Percentiles rank a stretch among this genome's conserved stretches.
These are phyloP conservation scores for Capsella rubella DNA, from an alignment of 441 rosid species.

Conservation along the genomic window DNA sequence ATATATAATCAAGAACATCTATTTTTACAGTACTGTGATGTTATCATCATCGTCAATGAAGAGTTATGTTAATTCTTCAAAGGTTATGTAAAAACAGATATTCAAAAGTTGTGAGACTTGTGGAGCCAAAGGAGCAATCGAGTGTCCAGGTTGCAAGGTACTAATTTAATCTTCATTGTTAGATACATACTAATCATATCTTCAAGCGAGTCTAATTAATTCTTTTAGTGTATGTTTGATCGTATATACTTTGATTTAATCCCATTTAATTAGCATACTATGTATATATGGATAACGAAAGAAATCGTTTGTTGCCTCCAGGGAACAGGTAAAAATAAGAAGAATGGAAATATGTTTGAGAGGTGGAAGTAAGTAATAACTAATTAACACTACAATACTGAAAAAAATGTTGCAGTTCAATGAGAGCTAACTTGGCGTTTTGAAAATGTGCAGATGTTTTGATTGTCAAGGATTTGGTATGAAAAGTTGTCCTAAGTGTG, in stretches of 20 bases:
- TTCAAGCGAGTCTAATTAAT: neutral
- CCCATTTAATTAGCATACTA: neutral
- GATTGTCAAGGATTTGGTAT: slow-evolving; percentile 88
- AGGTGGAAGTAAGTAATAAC: slow-evolving; percentile 75
- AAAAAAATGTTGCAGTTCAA: neutral
- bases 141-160: slow-evolving; percentile 83
- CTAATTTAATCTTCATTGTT: neutral
- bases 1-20: neutral
- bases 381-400: neutral
- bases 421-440: neutral
- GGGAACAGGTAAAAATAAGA: slow-evolving; percentile 82
- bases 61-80: neutral
- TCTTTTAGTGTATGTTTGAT: neutral
- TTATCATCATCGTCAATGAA: neutral
- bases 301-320: slow-evolving; percentile 19
- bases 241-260: neutral
- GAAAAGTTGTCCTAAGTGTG: slow-evolving; percentile 73
- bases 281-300: neutral
- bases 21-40: neutral
- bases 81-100: slow-evolving; percentile 46
- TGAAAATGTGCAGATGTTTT: slow-evolving; percentile 59
- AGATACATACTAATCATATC: neutral
- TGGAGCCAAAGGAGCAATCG: slow-evolving; percentile 73
- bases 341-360: slow-evolving; percentile 85
- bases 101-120: slow-evolving; percentile 63